Base-by-base conservation (phyloP, 1,284 basidiomycete species). In the Ceratobasidium sp. region DNA sequence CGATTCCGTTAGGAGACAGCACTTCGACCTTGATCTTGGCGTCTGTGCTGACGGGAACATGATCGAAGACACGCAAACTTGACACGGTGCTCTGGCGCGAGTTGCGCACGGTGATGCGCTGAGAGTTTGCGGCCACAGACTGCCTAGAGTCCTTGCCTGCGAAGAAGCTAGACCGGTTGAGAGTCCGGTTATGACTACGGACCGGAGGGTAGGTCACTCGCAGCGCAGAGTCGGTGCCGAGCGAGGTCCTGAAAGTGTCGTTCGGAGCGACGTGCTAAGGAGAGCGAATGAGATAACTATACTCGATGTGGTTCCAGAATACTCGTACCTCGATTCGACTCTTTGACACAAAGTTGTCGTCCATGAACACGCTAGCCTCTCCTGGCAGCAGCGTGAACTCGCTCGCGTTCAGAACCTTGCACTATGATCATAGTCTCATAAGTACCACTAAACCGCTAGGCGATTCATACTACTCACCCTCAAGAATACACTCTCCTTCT, bases 41-140 rank as follows among this genome's bases (percentile, higher is more conserved):
- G 61, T 83, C 81, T 20, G 74, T 77, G 61, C 81, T 81, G 28
- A 81, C 74, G 13, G 81, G 81, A 20, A 82, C 76, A 33, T 80
- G 80, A 42, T 82, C 82, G 42, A 77, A 77, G 10, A 82, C 68
- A 61, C 81, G 61, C 13, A 83, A 66, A 42, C 71, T 40, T 1
- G 66, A 69, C 26, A 82, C 61, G 9, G 66, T 28, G 5, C 65
- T 52, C 17, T 52, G 46, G 7, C 81, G 80, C 1, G 80, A 78
- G 65, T 83, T 82, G 59, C 80, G 81, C 26, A 83, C 56, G 28
- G 73, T 77, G 42, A 83, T 81, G 33, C 77, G 68, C 33, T 33
- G 33, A 33, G 33, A 33, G 33, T 33, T 33, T 33, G 33, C 33
- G 33, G 33, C 33, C 33, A 33, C 33, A 33, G 33, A 33, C 33